Conservation (phyloP, 257 asterid species). For the Solanum gracilifrons region DNA sequence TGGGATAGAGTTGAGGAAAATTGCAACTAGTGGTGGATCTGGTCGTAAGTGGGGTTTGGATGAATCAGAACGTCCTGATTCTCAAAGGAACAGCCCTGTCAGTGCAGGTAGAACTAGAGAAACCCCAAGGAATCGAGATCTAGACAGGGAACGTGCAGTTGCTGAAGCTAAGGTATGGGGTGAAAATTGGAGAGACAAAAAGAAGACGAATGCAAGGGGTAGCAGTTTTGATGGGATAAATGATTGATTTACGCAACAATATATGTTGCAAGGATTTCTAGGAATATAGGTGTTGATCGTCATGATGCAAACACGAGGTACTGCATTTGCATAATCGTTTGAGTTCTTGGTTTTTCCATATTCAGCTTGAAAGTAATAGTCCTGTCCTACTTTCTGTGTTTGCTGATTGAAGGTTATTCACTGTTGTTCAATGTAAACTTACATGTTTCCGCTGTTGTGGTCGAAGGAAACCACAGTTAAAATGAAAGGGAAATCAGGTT, state of each 20-base stretch:
- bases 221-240: constrained; percentile 58
- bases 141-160: constrained; percentile 80
- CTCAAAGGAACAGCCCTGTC: constrained; percentile 52
- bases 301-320: not conserved
- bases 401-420: constrained; percentile 7
- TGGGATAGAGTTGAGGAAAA: constrained; percentile 44
- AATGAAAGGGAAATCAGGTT: constrained; percentile 1
- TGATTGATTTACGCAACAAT: constrained; percentile 11
- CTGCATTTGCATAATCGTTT: not conserved
- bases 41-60: constrained; percentile 64
- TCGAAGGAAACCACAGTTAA: not conserved
- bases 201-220: constrained; percentile 26
- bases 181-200: constrained; percentile 67
- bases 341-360: not conserved
- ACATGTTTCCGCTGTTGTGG: constrained; percentile 11
- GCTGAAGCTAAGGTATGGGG: constrained; percentile 97
- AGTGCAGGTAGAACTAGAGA: constrained; percentile 58
- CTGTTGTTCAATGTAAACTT: constrained; percentile 20
- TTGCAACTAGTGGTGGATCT: constrained; percentile 52
- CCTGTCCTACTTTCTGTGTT: constrained; percentile 2
- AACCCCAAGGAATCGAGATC: constrained; percentile 49
- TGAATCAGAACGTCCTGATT: constrained; percentile 40
- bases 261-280: not conserved
- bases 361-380: constrained; percentile 2
- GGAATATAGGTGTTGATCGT: not conserved